These are phyloP conservation scores for Salvia rosmarinus DNA, from an alignment of 257 asterid genomes.

Conservation along the genomic window DNA sequence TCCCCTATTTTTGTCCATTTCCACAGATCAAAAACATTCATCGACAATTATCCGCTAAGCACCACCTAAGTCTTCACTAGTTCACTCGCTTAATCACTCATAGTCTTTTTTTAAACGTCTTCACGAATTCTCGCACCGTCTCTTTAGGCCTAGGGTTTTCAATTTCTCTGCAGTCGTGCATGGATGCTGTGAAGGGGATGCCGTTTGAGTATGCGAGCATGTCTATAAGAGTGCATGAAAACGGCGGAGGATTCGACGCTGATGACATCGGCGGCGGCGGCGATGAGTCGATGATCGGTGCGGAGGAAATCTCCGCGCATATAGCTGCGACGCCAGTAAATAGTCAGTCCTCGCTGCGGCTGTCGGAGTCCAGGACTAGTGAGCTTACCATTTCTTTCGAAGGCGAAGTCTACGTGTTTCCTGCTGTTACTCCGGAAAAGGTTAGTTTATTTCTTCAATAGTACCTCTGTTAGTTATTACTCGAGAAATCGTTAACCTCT, in stretches of 20 bases:
- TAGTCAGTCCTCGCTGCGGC: conserved; percentile 26
- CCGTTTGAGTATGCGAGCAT: conserved; percentile 33
- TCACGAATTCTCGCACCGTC: not conserved
- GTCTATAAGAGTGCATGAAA: conserved; percentile 48
- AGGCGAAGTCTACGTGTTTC: conserved; percentile 72
- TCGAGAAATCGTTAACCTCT: not conserved
- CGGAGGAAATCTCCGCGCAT: conserved; percentile 44
- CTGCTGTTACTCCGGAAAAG: conserved; percentile 69
- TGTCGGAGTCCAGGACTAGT: conserved; percentile 43
- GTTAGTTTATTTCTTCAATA: conserved; percentile 30
- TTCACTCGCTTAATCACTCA: conserved; percentile 4
- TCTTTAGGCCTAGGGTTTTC: conserved; percentile 35
- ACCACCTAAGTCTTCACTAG: conserved; percentile 14
- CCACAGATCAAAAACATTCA: no score
- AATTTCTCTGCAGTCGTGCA: conserved; percentile 14
- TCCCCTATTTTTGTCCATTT: conserved; percentile 6
- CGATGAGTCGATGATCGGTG: conserved; percentile 37
- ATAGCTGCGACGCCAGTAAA: conserved; percentile 28
- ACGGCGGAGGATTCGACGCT: conserved; percentile 53
- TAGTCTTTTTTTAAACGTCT: no score
- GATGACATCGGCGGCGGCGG: conserved; percentile 40
- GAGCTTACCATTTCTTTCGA: conserved; percentile 69
- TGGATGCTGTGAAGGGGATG: conserved; percentile 38
- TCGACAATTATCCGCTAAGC: conserved; percentile 14
- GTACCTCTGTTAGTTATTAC: not conserved